A percentile compares a stretch with the other conserved stretches of the same genome.
Evolutionary conservation across 108 stramenopile genomes (phyloP).

Genomic region (Skeletonema tropicum): DNA sequence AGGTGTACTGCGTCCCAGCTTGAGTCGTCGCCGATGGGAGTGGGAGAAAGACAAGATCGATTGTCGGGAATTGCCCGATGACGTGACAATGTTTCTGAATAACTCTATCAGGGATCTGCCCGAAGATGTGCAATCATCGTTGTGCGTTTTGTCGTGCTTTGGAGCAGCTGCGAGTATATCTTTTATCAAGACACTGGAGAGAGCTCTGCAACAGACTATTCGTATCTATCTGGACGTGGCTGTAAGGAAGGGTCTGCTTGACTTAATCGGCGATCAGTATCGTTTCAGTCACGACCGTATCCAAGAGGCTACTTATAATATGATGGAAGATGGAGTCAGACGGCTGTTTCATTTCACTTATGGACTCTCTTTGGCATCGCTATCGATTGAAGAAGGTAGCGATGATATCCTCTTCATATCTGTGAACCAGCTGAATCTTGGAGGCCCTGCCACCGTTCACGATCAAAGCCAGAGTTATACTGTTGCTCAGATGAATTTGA

Average conservation of each 20-base stretch:
- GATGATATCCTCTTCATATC: neutral
- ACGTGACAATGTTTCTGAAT: slow-evolving; percentile 9
- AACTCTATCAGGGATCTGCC: neutral
- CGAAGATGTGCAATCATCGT: neutral
- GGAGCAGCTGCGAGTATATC: neutral
- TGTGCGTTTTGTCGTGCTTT: slow-evolving; percentile 9
- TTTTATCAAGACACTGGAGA: slow-evolving; percentile 1
- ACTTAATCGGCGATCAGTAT: neutral
- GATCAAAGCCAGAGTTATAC: neutral
- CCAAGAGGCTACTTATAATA: neutral
- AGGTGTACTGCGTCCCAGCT: slow-evolving; percentile 9
- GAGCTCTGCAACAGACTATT: neutral
- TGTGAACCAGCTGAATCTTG: slow-evolving; percentile 7
- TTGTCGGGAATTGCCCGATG: slow-evolving; percentile 3
- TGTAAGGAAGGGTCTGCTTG: slow-evolving; percentile 1
- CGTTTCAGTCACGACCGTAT: slow-evolving; percentile 11
- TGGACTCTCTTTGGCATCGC: slow-evolving; percentile 2
- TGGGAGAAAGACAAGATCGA: slow-evolving; percentile 22
- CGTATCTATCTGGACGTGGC: too few species aligned
- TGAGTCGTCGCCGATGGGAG: slow-evolving; percentile 3
- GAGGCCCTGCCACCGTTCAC: neutral
- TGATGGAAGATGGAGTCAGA: neutral
- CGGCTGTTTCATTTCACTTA: slow-evolving; percentile 8
- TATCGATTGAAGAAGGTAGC: neutral
- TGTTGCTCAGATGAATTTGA: neutral